Conservation (phyloP, 108 stramenopile genomes). For the Pseudonitzschia pungens region DNA sequence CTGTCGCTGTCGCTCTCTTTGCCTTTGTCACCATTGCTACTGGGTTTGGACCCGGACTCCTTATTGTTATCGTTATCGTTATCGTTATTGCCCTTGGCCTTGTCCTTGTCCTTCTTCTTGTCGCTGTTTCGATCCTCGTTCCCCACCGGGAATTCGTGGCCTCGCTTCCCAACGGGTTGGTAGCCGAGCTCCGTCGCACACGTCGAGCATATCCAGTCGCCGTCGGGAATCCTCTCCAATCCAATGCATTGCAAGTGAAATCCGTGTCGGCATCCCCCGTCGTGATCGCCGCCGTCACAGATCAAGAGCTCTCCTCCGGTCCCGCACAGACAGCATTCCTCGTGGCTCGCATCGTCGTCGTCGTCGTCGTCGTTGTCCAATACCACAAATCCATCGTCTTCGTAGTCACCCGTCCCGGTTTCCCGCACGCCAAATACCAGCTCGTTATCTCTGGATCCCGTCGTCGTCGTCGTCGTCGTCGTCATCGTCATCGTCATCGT, state of each 20-base stretch:
- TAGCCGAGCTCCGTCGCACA: conserved; percentile 46
- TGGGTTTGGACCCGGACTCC: not conserved
- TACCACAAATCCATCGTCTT: conserved; percentile 60
- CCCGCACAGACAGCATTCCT: conserved; percentile 48
- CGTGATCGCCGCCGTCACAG: conserved; percentile 56
- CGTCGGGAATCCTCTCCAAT: conserved; percentile 44
- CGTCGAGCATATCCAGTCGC: conserved; percentile 64
- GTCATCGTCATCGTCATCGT: not conserved
- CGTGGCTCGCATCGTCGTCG: conserved; percentile 19
- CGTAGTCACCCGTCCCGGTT: conserved; percentile 47
- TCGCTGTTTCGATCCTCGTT: not conserved
- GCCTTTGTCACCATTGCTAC: not conserved
- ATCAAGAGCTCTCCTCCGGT: conserved; percentile 61
- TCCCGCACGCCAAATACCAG: conserved; percentile 1
- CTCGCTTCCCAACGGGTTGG: conserved; percentile 36
- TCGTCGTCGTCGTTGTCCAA: conserved; percentile 9
- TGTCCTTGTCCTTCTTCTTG: not conserved
- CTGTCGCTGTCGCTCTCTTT: not conserved
- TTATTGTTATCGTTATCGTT: not conserved
- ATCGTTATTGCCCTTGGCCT: not conserved
- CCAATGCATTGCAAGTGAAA: conserved; percentile 57
- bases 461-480: not conserved
- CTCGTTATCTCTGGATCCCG: conserved; percentile 3
- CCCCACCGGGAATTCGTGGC: conserved; percentile 38
- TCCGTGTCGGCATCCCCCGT: conserved; percentile 49